These are phyloP conservation scores for Saccharomycopsis microspora DNA, from an alignment of 805 yeast species.

Conservation along the genomic window DNA sequence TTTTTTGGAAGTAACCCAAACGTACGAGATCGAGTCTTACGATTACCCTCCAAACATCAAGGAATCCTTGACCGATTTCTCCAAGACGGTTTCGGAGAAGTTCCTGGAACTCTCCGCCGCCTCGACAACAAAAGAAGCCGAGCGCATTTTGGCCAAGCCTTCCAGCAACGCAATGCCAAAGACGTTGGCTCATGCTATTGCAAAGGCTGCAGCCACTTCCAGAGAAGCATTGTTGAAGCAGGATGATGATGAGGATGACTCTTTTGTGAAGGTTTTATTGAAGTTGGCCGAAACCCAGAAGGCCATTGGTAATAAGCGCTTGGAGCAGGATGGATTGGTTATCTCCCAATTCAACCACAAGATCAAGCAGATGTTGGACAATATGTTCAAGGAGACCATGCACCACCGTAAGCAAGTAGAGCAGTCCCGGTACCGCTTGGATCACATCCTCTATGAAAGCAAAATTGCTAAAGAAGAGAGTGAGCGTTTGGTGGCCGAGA, in stretches of 20 bases:
- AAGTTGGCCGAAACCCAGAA: slow-evolving; percentile 45
- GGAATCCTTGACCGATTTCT: slow-evolving; percentile 54
- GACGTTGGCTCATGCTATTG: slow-evolving; percentile 63
- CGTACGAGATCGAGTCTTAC: slow-evolving; percentile 64
- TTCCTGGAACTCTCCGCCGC: slow-evolving; percentile 51
- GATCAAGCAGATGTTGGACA: slow-evolving; percentile 39
- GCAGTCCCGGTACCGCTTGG: slow-evolving; percentile 57
- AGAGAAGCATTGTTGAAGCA: slow-evolving; percentile 29
- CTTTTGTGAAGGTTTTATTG: slow-evolving; percentile 42
- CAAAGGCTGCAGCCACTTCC: slow-evolving; percentile 42
- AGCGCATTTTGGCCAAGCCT: slow-evolving; percentile 33
- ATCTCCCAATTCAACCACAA: slow-evolving; percentile 47
- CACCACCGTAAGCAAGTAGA: slow-evolving; percentile 60
- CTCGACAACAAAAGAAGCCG: slow-evolving; percentile 57
- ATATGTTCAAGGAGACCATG: slow-evolving; percentile 49
- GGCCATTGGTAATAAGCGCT: slow-evolving; percentile 55
- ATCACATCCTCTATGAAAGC: slow-evolving; percentile 52
- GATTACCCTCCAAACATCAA: slow-evolving; percentile 75
- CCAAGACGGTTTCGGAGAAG: slow-evolving; percentile 43
- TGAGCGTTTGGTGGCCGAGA: slow-evolving; percentile 4
- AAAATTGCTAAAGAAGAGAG: slow-evolving; percentile 23
- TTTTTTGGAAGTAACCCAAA: slow-evolving; percentile 38
- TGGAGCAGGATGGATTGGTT: slow-evolving; percentile 58
- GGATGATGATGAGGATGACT: slow-evolving; percentile 31
- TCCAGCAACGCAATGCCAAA: slow-evolving; percentile 32